Evolutionary conservation across 352 stramenopile genomes (phyloP), one percentile per base, ranked within the genome.

Genomic region (Pythium monospermum): DNA sequence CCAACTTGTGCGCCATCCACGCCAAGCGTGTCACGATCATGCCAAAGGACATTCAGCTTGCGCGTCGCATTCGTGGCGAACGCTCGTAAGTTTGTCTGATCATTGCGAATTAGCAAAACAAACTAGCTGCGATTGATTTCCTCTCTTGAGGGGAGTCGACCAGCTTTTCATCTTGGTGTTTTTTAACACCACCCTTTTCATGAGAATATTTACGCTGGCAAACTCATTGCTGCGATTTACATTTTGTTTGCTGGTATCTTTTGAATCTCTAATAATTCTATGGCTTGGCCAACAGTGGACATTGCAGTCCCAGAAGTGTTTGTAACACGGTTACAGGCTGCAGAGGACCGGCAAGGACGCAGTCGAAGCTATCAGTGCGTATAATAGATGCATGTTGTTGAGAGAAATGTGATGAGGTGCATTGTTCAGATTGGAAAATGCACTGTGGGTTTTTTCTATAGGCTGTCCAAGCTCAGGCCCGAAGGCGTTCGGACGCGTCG

Each of bases 1-100:
- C 83, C 30, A 97, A 97, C 73, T 66, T 97, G 40, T 97, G 90
- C 72, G 88, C 88, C 4, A 95, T 97, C 68, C 90, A 98, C 75
- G 90, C 69, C 26, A 97, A 97, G 73, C 76, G 76, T 71, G 88
- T 98, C 16, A 97, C 89, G 6, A 96, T 97, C 66, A 96, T 97
- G 90, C 85, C 87, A 22, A 97, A 97, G 72, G 90, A 98, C 71
- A 96, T 98, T 55, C 90, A 98, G 66, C 70, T 98, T 33, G 92
- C 90, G 22, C 76, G 87, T 63, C 84, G 91, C 60, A 97, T 97
- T 66, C 81, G 91, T 76, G 91, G 91, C 53, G 79, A 90, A 61
- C 76, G 76, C 38, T 89, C 78, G 49, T 89, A 86, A 80, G 61
- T 69, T 69, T 43, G 19, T 27, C n/a, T 31, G 31, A 41, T 58